Evolutionary conservation across 2,329 filamentous ascomycete species (phyloP).

Genomic region (Monilinia fructicola): DNA sequence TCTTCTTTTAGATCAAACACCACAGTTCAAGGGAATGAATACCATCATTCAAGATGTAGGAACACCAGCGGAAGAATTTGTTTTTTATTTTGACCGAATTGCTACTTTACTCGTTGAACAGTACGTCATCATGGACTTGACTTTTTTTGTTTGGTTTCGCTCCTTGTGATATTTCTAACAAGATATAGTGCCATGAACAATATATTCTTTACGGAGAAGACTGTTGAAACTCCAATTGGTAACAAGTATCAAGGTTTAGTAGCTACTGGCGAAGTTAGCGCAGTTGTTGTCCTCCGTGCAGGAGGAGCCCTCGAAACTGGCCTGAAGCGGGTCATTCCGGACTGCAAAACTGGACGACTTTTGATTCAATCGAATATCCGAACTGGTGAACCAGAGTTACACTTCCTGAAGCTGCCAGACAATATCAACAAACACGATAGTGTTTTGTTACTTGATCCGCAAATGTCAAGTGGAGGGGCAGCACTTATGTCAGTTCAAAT

Average conservation of each 20-base stretch:
- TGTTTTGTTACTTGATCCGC: conserved; percentile 84
- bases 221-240: conserved; percentile 70
- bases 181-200: conserved; percentile 70
- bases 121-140: conserved; percentile 44
- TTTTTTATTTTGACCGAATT: conserved; percentile 94
- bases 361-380: conserved; percentile 86
- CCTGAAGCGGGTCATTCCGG: conserved; percentile 84
- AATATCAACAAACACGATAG: conserved; percentile 73
- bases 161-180: conserved; percentile 21
- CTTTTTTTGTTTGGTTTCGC: not conserved
- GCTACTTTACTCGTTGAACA: conserved; percentile 81
- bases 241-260: conserved; percentile 69
- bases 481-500: conserved; percentile 93
- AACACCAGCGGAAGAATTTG: conserved; percentile 83
- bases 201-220: conserved; percentile 63
- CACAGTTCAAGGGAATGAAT: conserved; percentile 83
- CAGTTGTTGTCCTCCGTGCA: conserved; percentile 84
- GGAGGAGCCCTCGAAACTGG: conserved; percentile 87
- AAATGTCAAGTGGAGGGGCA: conserved; percentile 88
- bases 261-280: conserved; percentile 72
- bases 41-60: conserved; percentile 82
- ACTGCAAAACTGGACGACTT: conserved; percentile 84
- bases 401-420: conserved; percentile 78
- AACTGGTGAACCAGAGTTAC: conserved; percentile 88
- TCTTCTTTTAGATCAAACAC: conserved; percentile 69